These are phyloP conservation scores for Reutealis trisperma DNA, from an alignment of 345 rosid species.

Conservation along the genomic window DNA sequence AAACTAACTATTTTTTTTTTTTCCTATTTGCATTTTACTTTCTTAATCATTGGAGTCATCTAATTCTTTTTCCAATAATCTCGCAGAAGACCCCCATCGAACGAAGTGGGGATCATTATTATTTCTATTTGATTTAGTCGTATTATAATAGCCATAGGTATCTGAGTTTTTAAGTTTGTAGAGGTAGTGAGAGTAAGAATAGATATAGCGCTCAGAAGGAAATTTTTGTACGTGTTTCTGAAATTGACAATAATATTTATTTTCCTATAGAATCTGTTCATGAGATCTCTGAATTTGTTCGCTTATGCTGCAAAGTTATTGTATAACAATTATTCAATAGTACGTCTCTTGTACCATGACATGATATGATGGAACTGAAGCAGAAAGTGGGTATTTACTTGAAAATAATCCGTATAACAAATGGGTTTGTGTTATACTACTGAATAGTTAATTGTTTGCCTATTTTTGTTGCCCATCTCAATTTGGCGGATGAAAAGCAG, in stretches of 20 bases:
- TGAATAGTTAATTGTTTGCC: too few relatives aligned
- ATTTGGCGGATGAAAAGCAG: too few relatives aligned
- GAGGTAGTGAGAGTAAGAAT: background rate
- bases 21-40: background rate
- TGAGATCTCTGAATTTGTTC: background rate
- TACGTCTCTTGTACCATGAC: too few relatives aligned
- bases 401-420: too few relatives aligned
- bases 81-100: conserved; percentile 12
- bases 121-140: background rate
- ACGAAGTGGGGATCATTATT: background rate
- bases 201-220: background rate
- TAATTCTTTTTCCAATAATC: conserved; percentile 30
- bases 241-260: background rate
- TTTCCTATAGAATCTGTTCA: background rate
- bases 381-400: too few relatives aligned
- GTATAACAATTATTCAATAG: too few relatives aligned
- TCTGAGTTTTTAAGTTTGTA: background rate
- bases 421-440: too few relatives aligned
- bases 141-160: background rate
- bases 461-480: too few relatives aligned
- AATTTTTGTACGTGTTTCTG: background rate
- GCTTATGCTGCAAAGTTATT: too few relatives aligned
- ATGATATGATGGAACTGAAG: too few relatives aligned
- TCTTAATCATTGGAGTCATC: conserved; percentile 5
- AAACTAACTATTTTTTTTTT: conserved; percentile 22